These are phyloP conservation scores for Alnus rubra DNA, from an alignment of 306 rosid genomes.

Conservation along the genomic window DNA sequence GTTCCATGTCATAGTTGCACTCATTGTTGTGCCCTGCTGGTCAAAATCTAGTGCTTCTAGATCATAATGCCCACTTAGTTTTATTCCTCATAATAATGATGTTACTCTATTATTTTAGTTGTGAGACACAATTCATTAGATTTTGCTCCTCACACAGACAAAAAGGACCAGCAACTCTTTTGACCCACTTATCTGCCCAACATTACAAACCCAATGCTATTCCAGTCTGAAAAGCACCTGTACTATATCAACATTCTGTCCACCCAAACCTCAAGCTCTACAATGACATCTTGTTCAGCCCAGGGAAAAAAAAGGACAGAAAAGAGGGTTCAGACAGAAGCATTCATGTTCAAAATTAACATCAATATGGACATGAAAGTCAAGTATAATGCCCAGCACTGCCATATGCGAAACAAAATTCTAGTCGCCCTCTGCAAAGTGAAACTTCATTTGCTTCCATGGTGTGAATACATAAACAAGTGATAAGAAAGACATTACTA, in stretches of 20 bases:
- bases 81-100: background rate
- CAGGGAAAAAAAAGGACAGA: background rate
- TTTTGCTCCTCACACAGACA: background rate
- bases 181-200: background rate
- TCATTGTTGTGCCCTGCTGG: slow-evolving; percentile 8
- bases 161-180: slow-evolving; percentile 3
- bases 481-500: background rate
- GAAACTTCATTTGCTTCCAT: background rate
- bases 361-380: background rate
- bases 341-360: slow-evolving; percentile 1
- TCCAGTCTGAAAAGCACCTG: background rate
- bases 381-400: background rate
- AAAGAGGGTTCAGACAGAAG: background rate
- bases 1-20: slow-evolving; percentile 15
- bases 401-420: background rate
- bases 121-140: slow-evolving; percentile 4
- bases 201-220: background rate
- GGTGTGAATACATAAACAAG: background rate
- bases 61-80: slow-evolving; percentile 11
- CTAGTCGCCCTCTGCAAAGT: background rate
- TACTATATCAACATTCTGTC: background rate
- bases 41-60: background rate
- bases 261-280: background rate
- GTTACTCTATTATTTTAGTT: background rate
- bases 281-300: background rate